Percentiles rank a stretch among this genome's conserved stretches.
Conservation (phyloP, 2,329 filamentous ascomycete genomes). For the Herpotrichia juniperi region DNA sequence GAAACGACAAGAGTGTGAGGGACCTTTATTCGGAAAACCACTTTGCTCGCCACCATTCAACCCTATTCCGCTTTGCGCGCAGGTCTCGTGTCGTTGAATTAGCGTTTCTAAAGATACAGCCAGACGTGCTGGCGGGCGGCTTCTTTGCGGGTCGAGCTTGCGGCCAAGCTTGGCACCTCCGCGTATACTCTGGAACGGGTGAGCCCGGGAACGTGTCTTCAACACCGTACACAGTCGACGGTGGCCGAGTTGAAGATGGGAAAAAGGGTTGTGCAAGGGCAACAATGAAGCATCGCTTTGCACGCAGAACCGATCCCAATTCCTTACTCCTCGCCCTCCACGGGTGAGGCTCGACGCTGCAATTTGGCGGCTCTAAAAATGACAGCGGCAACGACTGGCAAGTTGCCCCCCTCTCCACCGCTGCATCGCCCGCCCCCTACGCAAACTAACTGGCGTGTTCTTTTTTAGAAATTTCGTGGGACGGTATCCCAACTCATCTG, state of each 20-base stretch:
- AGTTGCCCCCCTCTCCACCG: background rate
- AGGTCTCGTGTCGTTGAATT: conserved; percentile 16
- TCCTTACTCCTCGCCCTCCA: conserved; percentile 1
- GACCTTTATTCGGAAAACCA: background rate
- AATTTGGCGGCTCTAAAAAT: conserved; percentile 20
- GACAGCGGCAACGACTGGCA: conserved; percentile 10
- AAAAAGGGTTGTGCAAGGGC: background rate
- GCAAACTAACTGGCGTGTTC: background rate
- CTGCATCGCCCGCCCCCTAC: background rate
- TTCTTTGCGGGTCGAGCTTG: background rate
- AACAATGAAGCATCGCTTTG: conserved; percentile 27
- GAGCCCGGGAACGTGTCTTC: conserved; percentile 9
- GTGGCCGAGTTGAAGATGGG: background rate
- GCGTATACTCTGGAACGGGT: conserved; percentile 4
- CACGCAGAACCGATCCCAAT: conserved; percentile 6
- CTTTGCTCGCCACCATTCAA: background rate
- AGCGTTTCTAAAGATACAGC: conserved; percentile 27
- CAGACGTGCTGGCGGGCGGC: conserved; percentile 15
- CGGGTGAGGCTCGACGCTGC: background rate
- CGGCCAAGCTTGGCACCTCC: conserved; percentile 16
- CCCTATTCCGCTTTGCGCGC: background rate
- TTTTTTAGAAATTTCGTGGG: conserved; percentile 39
- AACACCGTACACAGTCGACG: background rate
- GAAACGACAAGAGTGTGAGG: background rate
- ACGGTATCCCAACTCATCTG: conserved; percentile 49